Evolutionary conservation across 257 asterid species (phyloP).

Genomic region (Ehretia macrophylla): DNA sequence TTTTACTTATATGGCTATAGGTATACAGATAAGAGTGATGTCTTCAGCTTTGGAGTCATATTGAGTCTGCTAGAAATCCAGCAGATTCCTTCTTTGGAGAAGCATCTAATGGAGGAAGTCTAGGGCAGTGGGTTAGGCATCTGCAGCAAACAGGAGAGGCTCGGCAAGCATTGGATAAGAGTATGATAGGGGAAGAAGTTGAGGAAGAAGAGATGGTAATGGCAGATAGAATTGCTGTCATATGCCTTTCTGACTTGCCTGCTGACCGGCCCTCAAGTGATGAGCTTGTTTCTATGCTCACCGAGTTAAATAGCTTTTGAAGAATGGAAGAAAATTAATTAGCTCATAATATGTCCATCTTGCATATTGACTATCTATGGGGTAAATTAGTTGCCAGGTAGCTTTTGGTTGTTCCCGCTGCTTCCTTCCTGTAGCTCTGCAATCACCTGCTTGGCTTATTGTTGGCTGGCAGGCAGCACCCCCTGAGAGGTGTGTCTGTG

Average conservation of each 20-base stretch:
- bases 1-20: conserved; percentile 23
- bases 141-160: conserved; percentile 83
- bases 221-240: conserved; percentile 81
- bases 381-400: conserved; percentile 4
- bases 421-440: background rate
- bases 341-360: conserved; percentile 1
- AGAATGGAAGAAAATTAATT: too few relatives aligned
- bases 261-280: conserved; percentile 93
- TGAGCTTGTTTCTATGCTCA: conserved; percentile 96
- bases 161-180: conserved; percentile 71
- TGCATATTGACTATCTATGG: background rate
- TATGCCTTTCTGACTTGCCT: conserved; percentile 83
- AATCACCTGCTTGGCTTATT: background rate
- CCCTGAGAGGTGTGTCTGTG: too few relatives aligned
- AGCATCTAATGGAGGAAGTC: conserved; percentile 54
- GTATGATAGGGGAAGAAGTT: conserved; percentile 67
- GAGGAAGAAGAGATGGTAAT: conserved; percentile 94
- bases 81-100: conserved; percentile 59
- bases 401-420: conserved; percentile 51
- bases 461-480: too few relatives aligned
- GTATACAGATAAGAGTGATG: conserved; percentile 90
- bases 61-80: conserved; percentile 68
- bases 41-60: conserved; percentile 84
- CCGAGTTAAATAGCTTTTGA: conserved; percentile 80
- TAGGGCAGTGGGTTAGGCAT: conserved; percentile 78